Evolutionary conservation across 2,329 filamentous ascomycete genomes (phyloP).

Genomic region (Monilinia laxa): DNA sequence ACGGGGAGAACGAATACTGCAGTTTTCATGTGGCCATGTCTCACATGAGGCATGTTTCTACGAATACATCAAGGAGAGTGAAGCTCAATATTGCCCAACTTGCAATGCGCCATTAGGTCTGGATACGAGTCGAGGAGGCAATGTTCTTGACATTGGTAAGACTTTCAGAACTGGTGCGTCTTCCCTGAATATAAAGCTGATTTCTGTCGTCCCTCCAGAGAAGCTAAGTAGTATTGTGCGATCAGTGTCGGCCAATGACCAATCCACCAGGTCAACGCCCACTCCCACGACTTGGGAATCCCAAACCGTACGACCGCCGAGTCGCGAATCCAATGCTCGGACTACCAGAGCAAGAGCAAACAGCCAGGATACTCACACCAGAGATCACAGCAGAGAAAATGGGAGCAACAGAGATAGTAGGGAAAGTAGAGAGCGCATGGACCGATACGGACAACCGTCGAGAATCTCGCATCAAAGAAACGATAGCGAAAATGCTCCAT

Average conservation of each 20-base stretch:
- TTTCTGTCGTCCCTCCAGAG: slow-evolving; percentile 54
- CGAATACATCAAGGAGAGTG: slow-evolving; percentile 93
- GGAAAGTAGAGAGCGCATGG: slow-evolving; percentile 52
- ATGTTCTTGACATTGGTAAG: slow-evolving; percentile 85
- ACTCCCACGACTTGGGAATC: slow-evolving; percentile 69
- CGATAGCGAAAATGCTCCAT: slow-evolving; percentile 73
- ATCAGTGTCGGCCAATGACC: slow-evolving; percentile 69
- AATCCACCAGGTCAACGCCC: slow-evolving; percentile 40
- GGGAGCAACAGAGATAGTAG: slow-evolving; percentile 38
- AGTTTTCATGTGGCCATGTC: slow-evolving; percentile 96
- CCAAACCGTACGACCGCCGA: slow-evolving; percentile 55
- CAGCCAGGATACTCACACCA: slow-evolving; percentile 35
- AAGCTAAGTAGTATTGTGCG: slow-evolving; percentile 94
- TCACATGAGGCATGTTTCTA: slow-evolving; percentile 98
- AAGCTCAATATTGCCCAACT: slow-evolving; percentile 89
- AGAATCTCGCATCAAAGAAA: slow-evolving; percentile 62
- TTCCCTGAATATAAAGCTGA: slow-evolving; percentile 33
- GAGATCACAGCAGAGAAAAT: slow-evolving; percentile 42
- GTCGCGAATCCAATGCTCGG: slow-evolving; percentile 43
- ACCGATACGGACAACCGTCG: slow-evolving; percentile 42
- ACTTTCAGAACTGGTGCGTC: slow-evolving; percentile 40
- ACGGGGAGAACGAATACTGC: slow-evolving; percentile 87
- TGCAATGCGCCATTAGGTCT: slow-evolving; percentile 90
- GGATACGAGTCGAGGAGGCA: slow-evolving; percentile 87
- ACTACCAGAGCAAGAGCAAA: slow-evolving; percentile 38